These are phyloP conservation scores for Yamadazyma phyllophila DNA, from an alignment of 805 yeast genomes.

Conservation along the genomic window DNA sequence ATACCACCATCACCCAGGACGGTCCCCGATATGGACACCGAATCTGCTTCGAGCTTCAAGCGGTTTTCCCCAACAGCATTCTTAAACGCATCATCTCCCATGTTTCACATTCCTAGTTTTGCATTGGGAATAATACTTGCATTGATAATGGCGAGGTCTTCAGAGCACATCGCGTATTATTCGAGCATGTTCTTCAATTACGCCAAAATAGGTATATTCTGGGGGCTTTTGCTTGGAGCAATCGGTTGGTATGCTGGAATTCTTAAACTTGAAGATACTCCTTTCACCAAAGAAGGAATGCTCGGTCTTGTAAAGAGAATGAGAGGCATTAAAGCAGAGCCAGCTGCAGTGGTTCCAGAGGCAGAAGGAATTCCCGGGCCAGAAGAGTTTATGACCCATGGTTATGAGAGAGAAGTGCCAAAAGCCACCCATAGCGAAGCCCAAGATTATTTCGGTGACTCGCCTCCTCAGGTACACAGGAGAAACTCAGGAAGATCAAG, in stretches of 20 bases:
- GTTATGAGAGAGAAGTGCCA: not conserved
- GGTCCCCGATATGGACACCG: not conserved
- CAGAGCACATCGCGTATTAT: conserved; percentile 22
- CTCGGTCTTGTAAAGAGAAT: not conserved
- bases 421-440: not conserved
- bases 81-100: conserved; percentile 3
- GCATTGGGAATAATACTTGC: conserved; percentile 26
- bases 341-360: not conserved
- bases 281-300: not conserved
- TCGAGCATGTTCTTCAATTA: conserved; percentile 18
- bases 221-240: conserved; percentile 23
- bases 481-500: conserved; percentile 2
- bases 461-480: conserved; percentile 9
- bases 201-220: conserved; percentile 22
- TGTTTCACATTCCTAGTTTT: conserved; percentile 28
- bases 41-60: not conserved
- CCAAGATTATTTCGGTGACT: conserved; percentile 4
- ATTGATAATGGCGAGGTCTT: conserved; percentile 18
- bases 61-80: not conserved
- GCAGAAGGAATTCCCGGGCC: not conserved
- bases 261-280: conserved; percentile 11
- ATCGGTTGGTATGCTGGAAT: conserved; percentile 32
- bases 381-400: not conserved
- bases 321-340: not conserved
- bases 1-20: conserved; percentile 2